Conservation (phyloP, 2,329 filamentous ascomycete genomes). For the Diaporthe aspalathi region DNA sequence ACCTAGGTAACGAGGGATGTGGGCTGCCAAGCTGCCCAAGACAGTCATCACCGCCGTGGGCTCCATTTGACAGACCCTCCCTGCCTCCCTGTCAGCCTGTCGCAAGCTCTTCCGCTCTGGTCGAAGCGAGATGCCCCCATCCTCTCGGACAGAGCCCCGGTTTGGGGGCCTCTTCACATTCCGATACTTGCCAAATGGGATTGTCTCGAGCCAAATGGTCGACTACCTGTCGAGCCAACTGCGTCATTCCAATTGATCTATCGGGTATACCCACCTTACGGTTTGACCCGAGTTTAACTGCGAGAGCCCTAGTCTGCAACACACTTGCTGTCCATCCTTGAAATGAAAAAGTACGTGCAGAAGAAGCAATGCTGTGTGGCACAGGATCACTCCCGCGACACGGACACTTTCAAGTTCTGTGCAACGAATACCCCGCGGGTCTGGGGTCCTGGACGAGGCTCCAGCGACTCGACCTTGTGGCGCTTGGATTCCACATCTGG, state of each 20-base stretch:
- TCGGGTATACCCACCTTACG: neutral
- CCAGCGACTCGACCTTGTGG: neutral
- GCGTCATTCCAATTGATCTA: neutral
- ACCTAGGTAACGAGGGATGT: constrained; percentile 28
- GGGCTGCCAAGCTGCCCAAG: constrained; percentile 30
- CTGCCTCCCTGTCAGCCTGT: constrained; percentile 34
- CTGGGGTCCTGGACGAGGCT: constrained; percentile 6
- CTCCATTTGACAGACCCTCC: constrained; percentile 19
- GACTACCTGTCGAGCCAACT: neutral
- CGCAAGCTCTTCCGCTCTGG: constrained; percentile 41
- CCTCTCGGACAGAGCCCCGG: constrained; percentile 17
- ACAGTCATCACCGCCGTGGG: constrained; percentile 21
- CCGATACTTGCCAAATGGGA: constrained; percentile 6
- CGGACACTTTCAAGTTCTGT: neutral
- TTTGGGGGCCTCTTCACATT: constrained; percentile 4
- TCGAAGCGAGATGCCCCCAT: constrained; percentile 35
- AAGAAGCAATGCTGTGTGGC: neutral
- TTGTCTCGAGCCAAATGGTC: neutral
- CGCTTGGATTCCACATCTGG: neutral
- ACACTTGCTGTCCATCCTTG: neutral
- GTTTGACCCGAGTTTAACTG: neutral
- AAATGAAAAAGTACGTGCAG: neutral
- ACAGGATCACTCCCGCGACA: neutral
- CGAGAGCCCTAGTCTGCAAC: neutral
- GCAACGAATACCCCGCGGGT: constrained; percentile 9